Conservation (phyloP, 495 filamentous ascomycete species). For the Aspergillus coremiiformis region DNA sequence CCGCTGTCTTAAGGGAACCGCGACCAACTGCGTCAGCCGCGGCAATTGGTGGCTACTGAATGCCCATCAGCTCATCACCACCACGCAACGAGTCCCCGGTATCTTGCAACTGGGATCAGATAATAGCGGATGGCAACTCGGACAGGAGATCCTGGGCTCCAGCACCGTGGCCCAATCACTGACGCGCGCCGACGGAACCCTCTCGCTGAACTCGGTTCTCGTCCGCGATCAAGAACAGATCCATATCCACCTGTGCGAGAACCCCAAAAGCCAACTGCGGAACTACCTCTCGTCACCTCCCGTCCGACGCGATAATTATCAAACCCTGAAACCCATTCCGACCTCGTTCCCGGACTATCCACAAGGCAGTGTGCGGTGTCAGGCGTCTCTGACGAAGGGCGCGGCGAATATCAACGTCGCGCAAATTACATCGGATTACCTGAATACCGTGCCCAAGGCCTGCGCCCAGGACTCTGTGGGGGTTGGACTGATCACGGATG, state of each 20-base stretch:
- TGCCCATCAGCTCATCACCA: not conserved
- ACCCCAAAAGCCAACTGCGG: not conserved
- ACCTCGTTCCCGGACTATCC: not conserved
- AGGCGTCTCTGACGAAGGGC: not conserved
- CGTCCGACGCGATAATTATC: not conserved
- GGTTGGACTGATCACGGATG: not conserved
- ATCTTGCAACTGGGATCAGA: not conserved
- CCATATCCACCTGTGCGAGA: not conserved
- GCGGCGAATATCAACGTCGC: not conserved
- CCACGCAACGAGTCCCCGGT: not conserved
- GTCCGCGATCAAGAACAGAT: not conserved
- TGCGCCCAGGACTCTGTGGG: not conserved
- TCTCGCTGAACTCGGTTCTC: not conserved
- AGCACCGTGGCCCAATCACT: too few relatives aligned
- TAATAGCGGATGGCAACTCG: not conserved
- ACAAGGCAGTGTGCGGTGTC: not conserved
- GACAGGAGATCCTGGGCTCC: not conserved
- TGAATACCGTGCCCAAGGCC: not conserved
- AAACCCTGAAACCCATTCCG: not conserved
- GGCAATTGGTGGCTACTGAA: not conserved
- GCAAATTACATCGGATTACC: not conserved
- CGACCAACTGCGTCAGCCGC: not conserved
- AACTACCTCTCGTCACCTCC: not conserved
- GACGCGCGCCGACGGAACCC: not conserved
- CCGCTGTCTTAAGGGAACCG: not conserved